Base-by-base conservation (phyloP, 2,329 filamentous ascomycete species). In the Alternaria gaisen region DNA sequence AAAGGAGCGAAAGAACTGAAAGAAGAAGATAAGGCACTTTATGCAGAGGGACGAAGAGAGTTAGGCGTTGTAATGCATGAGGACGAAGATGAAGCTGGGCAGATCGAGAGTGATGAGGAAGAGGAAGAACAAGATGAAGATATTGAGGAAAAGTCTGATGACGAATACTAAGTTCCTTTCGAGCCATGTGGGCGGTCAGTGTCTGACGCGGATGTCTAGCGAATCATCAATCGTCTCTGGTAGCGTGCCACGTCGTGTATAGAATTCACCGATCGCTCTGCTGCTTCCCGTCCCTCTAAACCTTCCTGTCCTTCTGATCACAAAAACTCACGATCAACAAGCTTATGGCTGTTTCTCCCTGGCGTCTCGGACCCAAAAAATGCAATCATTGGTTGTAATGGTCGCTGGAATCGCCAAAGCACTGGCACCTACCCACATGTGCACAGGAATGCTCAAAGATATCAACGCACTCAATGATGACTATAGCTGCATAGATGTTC, bases 71-170 rank as follows among this genome's bases (percentile, higher is more conserved):
- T 47, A 0, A 47, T 47, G n/a, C 0, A 30, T 5, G 43, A 20
- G n/a, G 11, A 47, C 1, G 26, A 10, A 9, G 26, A 18, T 0
- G 6, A 20, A 0, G 1, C 3, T 5, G n/a, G 22, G 3, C 2
- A 9, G 10, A 10, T 2, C 3, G 10, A 12, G 0, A 9, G 6
- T 18, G n/a, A 9, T 5, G 26, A 4, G 43, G 26, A 47, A 9
- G 26, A 30, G 26, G 26, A 32, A 20, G 26, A 20, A 14, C 9
- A 20, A 5, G 5, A 1, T 1, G 26, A 47, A 4, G 9, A 1
- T 8, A 4, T 0, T 3, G 43, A 16, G 2, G 43, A 47, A 20
- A n/a, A 32, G 10, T 47, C 43, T 1, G 43, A 20, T 7, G n/a
- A 47, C 0, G 43, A 47, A 3, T 20, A 47, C 10, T 47, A 2